A percentile compares a stretch with the other conserved stretches of the same genome.
Evolutionary conservation across 108 stramenopile species (phyloP).

Genomic region (Cyclostephanos invisitatus): DNA sequence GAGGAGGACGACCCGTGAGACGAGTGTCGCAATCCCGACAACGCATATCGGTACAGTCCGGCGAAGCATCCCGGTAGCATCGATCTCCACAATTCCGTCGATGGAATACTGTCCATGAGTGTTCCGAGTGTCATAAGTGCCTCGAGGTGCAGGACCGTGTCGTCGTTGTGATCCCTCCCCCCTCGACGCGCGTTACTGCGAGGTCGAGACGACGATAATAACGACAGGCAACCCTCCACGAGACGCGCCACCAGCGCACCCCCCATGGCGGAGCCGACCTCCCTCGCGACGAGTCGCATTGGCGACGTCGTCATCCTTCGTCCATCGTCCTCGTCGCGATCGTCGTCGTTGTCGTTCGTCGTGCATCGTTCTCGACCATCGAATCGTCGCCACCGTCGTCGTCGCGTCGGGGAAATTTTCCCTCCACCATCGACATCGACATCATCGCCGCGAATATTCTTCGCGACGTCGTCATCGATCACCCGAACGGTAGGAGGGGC

Average conservation of each 20-base stretch:
- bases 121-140: constrained; percentile 34
- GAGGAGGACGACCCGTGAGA: constrained; percentile 30
- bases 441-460: not conserved
- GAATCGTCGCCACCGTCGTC: not conserved
- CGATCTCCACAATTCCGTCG: constrained; percentile 33
- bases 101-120: constrained; percentile 35
- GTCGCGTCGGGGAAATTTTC: not conserved
- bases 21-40: constrained; percentile 12
- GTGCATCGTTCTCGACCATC: not conserved
- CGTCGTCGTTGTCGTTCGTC: not conserved
- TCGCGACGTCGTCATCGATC: not conserved
- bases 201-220: constrained; percentile 4
- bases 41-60: constrained; percentile 28
- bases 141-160: constrained; percentile 28
- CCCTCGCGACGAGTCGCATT: constrained; percentile 6
- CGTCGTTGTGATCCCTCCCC: not conserved
- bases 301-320: not conserved
- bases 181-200: no score
- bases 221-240: constrained; percentile 41
- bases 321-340: not conserved
- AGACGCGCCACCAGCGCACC: constrained; percentile 46
- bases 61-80: constrained; percentile 53
- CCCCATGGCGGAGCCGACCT: constrained; percentile 39
- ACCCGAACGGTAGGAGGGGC: not conserved
- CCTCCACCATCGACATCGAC: not conserved